These are phyloP conservation scores for Pseudozyma flocculosa DNA, from an alignment of 1,284 basidiomycete species.

Conservation along the genomic window DNA sequence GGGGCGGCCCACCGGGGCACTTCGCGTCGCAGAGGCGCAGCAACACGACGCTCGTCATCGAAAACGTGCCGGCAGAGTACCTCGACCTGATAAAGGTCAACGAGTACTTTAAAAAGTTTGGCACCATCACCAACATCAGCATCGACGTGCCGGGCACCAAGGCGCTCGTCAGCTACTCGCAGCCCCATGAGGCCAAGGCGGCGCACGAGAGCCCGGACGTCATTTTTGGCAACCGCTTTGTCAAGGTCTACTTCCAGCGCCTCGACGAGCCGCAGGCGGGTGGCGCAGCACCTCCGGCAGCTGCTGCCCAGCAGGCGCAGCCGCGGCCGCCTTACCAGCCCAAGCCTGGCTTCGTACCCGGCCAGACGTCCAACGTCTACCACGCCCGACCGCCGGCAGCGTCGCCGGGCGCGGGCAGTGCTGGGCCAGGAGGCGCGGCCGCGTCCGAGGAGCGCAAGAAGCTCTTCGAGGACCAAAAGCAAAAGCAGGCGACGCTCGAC, in stretches of 20 bases:
- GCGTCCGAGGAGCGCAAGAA: conserved; percentile 38
- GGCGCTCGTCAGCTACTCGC: conserved; percentile 82
- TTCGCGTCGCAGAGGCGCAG: conserved; percentile 53
- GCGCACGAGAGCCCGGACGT: conserved; percentile 92
- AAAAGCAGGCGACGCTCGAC: conserved; percentile 75
- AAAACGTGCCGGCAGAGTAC: conserved; percentile 85
- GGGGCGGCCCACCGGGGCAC: conserved; percentile 62
- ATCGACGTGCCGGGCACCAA: conserved; percentile 74
- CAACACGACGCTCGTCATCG: conserved; percentile 83
- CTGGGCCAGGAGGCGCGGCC: conserved; percentile 11
- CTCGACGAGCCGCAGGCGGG: conserved; percentile 68
- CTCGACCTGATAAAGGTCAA: conserved; percentile 77
- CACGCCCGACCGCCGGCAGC: conserved; percentile 32
- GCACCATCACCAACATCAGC: conserved; percentile 87
- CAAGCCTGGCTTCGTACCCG: conserved; percentile 44
- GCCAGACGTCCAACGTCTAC: conserved; percentile 48
- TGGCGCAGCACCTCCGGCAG: conserved; percentile 65
- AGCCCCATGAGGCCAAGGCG: conserved; percentile 78
- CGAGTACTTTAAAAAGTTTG: conserved; percentile 88
- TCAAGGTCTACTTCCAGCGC: conserved; percentile 66
- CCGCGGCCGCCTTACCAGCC: conserved; percentile 9
- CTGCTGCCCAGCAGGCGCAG: conserved; percentile 69
- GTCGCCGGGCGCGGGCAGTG: not conserved
- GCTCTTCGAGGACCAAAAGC: conserved; percentile 62
- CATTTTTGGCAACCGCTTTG: conserved; percentile 88